These are phyloP conservation scores for Penicillium cosmopolitanum DNA, from an alignment of 495 filamentous ascomycete genomes.

Conservation along the genomic window DNA sequence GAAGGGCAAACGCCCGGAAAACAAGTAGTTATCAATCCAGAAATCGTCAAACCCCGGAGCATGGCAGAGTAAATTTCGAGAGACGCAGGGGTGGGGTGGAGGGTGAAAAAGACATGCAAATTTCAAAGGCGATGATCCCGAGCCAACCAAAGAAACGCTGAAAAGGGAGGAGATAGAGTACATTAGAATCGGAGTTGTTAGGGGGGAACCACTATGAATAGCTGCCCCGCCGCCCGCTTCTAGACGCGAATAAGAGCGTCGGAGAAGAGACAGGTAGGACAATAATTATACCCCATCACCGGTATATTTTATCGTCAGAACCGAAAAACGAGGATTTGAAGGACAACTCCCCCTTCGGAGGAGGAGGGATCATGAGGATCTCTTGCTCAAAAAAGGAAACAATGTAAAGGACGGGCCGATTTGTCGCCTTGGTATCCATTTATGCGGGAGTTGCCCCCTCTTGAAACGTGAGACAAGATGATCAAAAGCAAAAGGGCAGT, in stretches of 20 bases:
- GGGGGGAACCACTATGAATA: conserved; percentile 11
- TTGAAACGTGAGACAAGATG: conserved; percentile 29
- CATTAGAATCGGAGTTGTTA: conserved; percentile 34
- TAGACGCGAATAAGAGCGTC: background rate
- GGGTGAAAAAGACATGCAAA: conserved; percentile 9
- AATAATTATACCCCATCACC: conserved; percentile 28
- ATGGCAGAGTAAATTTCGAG: conserved; percentile 11
- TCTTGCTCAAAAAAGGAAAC: conserved; percentile 21
- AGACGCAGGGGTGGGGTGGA: conserved; percentile 10
- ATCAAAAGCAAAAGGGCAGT: conserved; percentile 7
- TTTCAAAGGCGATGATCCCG: conserved; percentile 25
- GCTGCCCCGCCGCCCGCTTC: background rate
- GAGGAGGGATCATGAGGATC: background rate
- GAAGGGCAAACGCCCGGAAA: conserved; percentile 17
- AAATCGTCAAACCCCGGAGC: conserved; percentile 31
- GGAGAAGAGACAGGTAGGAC: conserved; percentile 9
- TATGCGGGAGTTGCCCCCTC: conserved; percentile 41
- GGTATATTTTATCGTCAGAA: conserved; percentile 29
- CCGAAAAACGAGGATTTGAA: conserved; percentile 27
- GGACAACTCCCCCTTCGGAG: conserved; percentile 5
- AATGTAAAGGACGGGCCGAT: conserved; percentile 19
- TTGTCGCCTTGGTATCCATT: conserved; percentile 37
- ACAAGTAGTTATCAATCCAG: conserved; percentile 23
- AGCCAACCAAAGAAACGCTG: conserved; percentile 37
- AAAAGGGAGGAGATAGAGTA: conserved; percentile 40